phyloP scores from a whole-genome alignment of 192 early-diverging fungal genomes.

The Mortierella alpina region DNA sequence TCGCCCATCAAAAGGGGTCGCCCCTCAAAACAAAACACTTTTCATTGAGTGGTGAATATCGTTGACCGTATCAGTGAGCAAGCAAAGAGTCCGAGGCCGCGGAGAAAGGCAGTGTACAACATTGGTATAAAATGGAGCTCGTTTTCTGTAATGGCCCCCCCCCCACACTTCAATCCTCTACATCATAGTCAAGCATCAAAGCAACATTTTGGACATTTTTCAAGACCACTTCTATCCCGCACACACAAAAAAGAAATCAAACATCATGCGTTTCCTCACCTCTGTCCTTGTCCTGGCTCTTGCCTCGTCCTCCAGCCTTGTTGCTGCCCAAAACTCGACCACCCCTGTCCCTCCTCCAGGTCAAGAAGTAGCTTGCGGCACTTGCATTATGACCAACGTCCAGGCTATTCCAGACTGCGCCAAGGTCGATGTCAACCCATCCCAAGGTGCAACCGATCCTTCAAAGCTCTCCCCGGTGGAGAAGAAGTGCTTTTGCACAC shows the following conservation, averaged over 20 bases:
- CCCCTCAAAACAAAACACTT: no score
- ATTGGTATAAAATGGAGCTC: no score
- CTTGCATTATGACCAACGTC: not conserved
- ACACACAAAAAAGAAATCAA: not conserved
- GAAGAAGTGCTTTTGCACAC: slow-evolving; percentile 8
- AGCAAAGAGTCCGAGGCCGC: no score
- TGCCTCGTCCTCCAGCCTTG: slow-evolving; percentile 1
- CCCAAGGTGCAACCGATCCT: not conserved
- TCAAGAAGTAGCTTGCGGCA: not conserved
- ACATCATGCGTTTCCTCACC: slow-evolving; percentile 21
- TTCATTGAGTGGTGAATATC: no score
- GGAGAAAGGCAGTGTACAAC: no score
- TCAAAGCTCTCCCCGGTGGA: not conserved
- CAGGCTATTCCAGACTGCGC: not conserved
- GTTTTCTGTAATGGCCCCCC: no score
- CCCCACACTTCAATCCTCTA: not conserved
- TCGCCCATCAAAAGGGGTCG: no score
- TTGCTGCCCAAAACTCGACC: not conserved
- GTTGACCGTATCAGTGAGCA: no score
- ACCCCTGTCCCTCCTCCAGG: not conserved
- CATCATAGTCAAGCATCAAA: not conserved
- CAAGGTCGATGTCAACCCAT: not conserved
- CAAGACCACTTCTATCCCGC: not conserved
- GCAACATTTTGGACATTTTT: not conserved
- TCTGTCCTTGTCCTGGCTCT: slow-evolving; percentile 9